Percentiles rank a stretch among this genome's conserved stretches.
Conservation (phyloP, 805 yeast species). For the Metschnikowia reukaufii region DNA sequence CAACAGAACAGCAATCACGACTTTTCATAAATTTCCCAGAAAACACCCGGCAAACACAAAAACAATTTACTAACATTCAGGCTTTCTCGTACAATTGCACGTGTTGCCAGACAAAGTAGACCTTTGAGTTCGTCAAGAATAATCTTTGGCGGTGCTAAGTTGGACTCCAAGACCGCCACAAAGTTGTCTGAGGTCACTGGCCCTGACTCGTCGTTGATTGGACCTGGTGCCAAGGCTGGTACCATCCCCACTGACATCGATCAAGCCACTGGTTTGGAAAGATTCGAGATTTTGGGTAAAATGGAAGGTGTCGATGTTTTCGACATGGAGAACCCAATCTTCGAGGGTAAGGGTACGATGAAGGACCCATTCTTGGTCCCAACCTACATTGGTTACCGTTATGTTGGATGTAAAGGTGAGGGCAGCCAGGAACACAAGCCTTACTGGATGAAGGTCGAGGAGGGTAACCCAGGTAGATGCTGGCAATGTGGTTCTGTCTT, state of each 20-base stretch:
- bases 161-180: conserved; percentile 59
- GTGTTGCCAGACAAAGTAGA: conserved; percentile 34
- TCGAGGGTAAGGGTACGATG: conserved; percentile 88
- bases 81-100: conserved; percentile 41
- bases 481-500: conserved; percentile 99
- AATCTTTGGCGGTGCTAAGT: conserved; percentile 25
- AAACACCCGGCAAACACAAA: too few relatives aligned
- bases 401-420: conserved; percentile 95
- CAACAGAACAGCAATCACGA: background rate
- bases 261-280: conserved; percentile 97
- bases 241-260: conserved; percentile 90
- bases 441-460: conserved; percentile 89
- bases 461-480: conserved; percentile 85
- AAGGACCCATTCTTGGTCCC: conserved; percentile 87
- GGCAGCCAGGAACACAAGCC: conserved; percentile 91
- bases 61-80: conserved; percentile 22
- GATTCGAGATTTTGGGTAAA: conserved; percentile 92
- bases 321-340: conserved; percentile 84
- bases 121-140: conserved; percentile 34
- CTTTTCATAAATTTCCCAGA: background rate
- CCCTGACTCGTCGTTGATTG: conserved; percentile 69
- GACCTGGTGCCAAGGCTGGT: conserved; percentile 86
- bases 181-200: conserved; percentile 76
- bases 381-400: conserved; percentile 88
- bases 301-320: conserved; percentile 93